These are phyloP conservation scores for Prunus yedoensis DNA, from an alignment of 331 rosid species.

Conservation along the genomic window DNA sequence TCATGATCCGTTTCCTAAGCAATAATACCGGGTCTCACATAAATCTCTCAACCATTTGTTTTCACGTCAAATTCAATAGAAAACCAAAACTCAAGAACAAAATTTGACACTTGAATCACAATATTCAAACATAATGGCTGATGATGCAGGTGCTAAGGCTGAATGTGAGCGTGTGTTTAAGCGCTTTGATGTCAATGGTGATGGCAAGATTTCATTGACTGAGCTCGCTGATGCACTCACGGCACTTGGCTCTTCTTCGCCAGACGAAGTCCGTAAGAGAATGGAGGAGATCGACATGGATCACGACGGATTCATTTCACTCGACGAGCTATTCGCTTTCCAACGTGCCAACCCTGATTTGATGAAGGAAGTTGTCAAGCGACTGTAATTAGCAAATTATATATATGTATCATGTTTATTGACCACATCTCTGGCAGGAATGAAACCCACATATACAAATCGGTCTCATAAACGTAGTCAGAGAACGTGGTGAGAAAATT, in stretches of 20 bases:
- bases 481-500: not conserved
- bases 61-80: not conserved
- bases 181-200: conserved; percentile 27
- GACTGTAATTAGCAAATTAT: not conserved
- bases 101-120: not conserved
- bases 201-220: conserved; percentile 26
- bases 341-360: conserved; percentile 22
- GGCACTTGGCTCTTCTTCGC: conserved; percentile 18
- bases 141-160: conserved; percentile 8
- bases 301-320: conserved; percentile 26
- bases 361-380: conserved; percentile 27
- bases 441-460: not conserved
- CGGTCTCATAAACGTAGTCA: not conserved
- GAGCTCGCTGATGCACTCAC: conserved; percentile 25
- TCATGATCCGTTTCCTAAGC: not conserved
- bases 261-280: conserved; percentile 14
- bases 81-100: not conserved
- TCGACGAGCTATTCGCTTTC: conserved; percentile 23
- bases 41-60: not conserved
- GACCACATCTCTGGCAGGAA: not conserved
- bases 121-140: conserved; percentile 7
- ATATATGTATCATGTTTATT: not conserved
- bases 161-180: conserved; percentile 26
- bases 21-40: conserved; percentile 9
- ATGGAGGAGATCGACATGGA: conserved; percentile 29